Evolutionary conservation across 768 basidiomycete genomes (phyloP), one percentile per base, ranked within the genome.

Genomic region (Lentinula sp.): DNA sequence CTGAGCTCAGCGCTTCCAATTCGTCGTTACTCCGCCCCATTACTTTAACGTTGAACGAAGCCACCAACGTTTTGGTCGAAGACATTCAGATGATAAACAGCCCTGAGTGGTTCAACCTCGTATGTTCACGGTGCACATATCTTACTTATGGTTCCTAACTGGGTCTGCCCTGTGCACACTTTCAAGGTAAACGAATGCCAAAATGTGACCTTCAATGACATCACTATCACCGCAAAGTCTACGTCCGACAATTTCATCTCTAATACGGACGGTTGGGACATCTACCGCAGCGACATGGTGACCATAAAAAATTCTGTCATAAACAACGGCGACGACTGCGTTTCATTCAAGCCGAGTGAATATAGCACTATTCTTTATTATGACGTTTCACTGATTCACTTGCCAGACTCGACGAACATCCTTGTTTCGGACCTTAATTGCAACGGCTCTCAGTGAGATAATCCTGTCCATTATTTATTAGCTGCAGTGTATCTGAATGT

Each of bases 201-300:
- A 54, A 73, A 79, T 60, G 73, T 85, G 18, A 68, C 75, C 1
- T 83, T 74, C 64, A 74, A 75, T 62, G 77, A 79, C 55, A 74
- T 84, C 36, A 79, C 74, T 8, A 77, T 85, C 57, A 72, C 71
- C 48, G 76, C 82, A 4, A 70, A 68, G 3, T 82, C 83, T 4
- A 81, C 75, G 13, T 80, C 79, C 6, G 73, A 70, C 8, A 70
- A 80, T 61, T 63, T 58, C 0, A 75, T 81, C 1, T 68, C 72
- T 28, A 85, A 85, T 63, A 84, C 83, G 6, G 85, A 87, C 65
- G 86, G 85, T 4, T 85, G 85, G 85, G 81, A 87, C 65, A 79
- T 83, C 41, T 86, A 85, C 67, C 78, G 83, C 36, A 82, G 81
- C 64, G 79, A 83, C 64, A 73, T 69, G 57, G 78, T 85, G 35